These are phyloP conservation scores for Cyberlindnera subsufficiens DNA, from an alignment of 805 yeast genomes.

Conservation along the genomic window DNA sequence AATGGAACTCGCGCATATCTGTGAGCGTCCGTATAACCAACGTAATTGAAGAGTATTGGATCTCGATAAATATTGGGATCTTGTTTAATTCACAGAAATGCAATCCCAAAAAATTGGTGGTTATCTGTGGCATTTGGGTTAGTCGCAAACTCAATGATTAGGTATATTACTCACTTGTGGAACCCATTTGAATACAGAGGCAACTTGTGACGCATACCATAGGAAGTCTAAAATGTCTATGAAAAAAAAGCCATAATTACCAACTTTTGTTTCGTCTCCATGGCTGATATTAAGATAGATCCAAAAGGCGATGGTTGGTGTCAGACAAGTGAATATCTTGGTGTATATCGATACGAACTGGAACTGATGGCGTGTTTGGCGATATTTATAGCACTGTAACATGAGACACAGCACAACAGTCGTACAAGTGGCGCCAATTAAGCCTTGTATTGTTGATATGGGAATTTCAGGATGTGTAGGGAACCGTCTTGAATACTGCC, in stretches of 20 bases:
- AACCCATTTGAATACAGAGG: constrained; percentile 23
- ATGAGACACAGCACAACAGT: constrained; percentile 15
- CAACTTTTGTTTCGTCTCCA: constrained; percentile 13
- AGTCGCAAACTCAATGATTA: neutral
- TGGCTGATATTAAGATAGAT: constrained; percentile 1
- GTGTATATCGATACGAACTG: constrained; percentile 31
- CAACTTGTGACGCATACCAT: constrained; percentile 30
- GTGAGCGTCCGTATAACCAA: neutral
- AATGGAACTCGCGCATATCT: neutral
- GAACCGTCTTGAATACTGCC: constrained; percentile 27
- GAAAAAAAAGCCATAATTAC: constrained; percentile 27
- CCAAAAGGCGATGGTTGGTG: neutral
- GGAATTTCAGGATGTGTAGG: constrained; percentile 29
- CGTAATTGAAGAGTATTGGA: neutral
- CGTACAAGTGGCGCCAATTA: constrained; percentile 15
- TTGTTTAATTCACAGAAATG: neutral
- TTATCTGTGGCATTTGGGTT: constrained; percentile 28
- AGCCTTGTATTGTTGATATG: constrained; percentile 17
- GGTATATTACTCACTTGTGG: constrained; percentile 31
- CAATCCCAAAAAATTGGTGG: constrained; percentile 9
- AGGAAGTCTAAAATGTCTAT: constrained; percentile 37
- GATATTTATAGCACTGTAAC: constrained; percentile 24
- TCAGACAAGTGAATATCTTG: neutral
- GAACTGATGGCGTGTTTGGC: constrained; percentile 27
- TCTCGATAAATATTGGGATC: neutral